Conservation (phyloP, 2,329 filamentous ascomycete species). For the Escovopsis sp. region DNA sequence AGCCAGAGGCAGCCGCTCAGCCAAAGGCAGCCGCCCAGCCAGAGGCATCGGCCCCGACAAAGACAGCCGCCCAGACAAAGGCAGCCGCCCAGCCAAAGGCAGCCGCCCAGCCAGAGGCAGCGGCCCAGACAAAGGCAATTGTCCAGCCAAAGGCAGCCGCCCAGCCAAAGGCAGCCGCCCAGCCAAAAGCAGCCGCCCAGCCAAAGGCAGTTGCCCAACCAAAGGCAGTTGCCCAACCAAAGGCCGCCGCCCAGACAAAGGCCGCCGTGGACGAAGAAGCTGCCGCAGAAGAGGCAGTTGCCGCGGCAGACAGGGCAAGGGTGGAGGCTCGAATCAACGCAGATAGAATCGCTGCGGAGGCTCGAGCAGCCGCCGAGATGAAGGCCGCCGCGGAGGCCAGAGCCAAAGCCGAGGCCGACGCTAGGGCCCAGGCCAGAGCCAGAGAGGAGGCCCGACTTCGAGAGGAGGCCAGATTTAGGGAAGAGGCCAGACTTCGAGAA, state of each 20-base stretch:
- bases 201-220: slow-evolving; percentile 23
- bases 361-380: slow-evolving; percentile 14
- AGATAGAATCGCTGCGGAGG: slow-evolving; percentile 20
- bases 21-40: slow-evolving; percentile 23
- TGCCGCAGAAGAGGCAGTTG: slow-evolving; percentile 13
- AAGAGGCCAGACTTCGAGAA: slow-evolving; percentile 13
- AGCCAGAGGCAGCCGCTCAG: slow-evolving; percentile 24
- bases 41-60: too few species aligned
- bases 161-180: slow-evolving; percentile 3
- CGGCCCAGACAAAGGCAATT: slow-evolving; percentile 11
- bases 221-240: slow-evolving; percentile 27
- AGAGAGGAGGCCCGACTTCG: slow-evolving; percentile 1
- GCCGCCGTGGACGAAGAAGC: slow-evolving; percentile 21
- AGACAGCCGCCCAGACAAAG: slow-evolving; percentile 17
- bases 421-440: slow-evolving; percentile 16
- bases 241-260: slow-evolving; percentile 17
- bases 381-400: slow-evolving; percentile 26
- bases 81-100: slow-evolving; percentile 21
- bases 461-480: slow-evolving; percentile 1
- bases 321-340: slow-evolving; percentile 5
- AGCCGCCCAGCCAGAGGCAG: slow-evolving; percentile 19
- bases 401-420: slow-evolving; percentile 22
- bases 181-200: slow-evolving; percentile 15
- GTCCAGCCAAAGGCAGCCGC: slow-evolving; percentile 20
- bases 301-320: slow-evolving; percentile 13